phyloP scores from a whole-genome alignment of 306 rosid genomes.

The Malus orientalis region DNA sequence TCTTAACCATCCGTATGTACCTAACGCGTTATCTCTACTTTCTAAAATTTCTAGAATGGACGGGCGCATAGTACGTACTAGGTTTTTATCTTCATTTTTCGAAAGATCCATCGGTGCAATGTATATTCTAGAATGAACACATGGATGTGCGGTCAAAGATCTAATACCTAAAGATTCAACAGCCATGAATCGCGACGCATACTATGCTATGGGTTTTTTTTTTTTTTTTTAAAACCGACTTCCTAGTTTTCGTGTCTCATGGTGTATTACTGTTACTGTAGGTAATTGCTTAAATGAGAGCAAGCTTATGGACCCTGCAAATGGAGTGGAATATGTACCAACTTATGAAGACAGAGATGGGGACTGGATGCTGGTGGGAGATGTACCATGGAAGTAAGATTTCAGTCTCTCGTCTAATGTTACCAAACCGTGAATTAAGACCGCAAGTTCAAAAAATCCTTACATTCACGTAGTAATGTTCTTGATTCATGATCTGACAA shows the following conservation, averaged over 20 bases:
- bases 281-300: constrained; percentile 42
- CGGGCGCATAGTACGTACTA: too few species aligned
- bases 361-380: constrained; percentile 82
- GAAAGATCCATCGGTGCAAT: too few species aligned
- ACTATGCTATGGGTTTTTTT: too few species aligned
- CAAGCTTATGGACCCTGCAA: constrained; percentile 39
- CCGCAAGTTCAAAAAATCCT: background rate
- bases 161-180: too few species aligned
- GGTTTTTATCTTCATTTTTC: too few species aligned
- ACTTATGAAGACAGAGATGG: constrained; percentile 74
- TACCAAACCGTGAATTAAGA: background rate
- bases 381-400: constrained; percentile 80
- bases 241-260: background rate
- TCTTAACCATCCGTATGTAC: constrained; percentile 44
- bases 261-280: constrained; percentile 1
- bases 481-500: background rate
- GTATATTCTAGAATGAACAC: too few species aligned
- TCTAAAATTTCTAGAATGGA: too few species aligned
- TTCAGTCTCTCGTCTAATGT: background rate
- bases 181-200: background rate
- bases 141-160: too few species aligned
- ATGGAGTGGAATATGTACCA: constrained; percentile 49
- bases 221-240: background rate
- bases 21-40: too few species aligned
- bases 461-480: background rate